Evolutionary conservation across 768 basidiomycete genomes (phyloP), one percentile per base, ranked within the genome.

Genomic region (Lyophyllum shimeji): DNA sequence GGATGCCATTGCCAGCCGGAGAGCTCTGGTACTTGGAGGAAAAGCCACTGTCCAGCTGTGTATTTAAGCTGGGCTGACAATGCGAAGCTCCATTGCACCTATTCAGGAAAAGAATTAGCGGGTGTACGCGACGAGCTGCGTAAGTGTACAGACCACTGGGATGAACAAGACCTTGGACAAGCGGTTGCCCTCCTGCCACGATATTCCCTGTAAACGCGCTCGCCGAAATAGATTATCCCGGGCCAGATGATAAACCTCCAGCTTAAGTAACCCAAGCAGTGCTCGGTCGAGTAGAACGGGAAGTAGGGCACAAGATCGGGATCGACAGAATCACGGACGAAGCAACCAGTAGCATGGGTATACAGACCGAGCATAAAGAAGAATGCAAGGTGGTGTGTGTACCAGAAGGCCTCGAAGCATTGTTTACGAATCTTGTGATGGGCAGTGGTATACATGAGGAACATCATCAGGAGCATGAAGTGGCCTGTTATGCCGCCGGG

Each of bases 401-500:
- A 96, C 94, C 94, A 96, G 78, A 98, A 98, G 1, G 84, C 92
- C 71, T 98, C 95, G 72, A 95, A 97, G 76, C 86, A 91, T 71
- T 94, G 91, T 57, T 82, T 71, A 62, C 95, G 89, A 60, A 98
- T 86, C 72, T 90, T 93, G 66, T 84, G 80, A 71, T 95, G 92
- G 2, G 95, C 93, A 20, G 93, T 95, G 39, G 90, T 83, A 70
- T 95, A 96, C 82, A 96, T 93, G 64, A 94, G 69, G 61, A 98
- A 70, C 92, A 98, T 94, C 70, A 95, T 86, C 57, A 97, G 76
- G 40, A 96, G 83, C 94, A 96, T 95, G 71, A 93, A 90, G 69
- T 98, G 95, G 13, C 95, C 95, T 1, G 94, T 93, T 69, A 96
- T 88, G n/a, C 92, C 93, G 60, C 92, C 93, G 6, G 91, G 76